phyloP scores from a whole-genome alignment of 2,329 filamentous ascomycete genomes.

The Xylaria sp. region DNA sequence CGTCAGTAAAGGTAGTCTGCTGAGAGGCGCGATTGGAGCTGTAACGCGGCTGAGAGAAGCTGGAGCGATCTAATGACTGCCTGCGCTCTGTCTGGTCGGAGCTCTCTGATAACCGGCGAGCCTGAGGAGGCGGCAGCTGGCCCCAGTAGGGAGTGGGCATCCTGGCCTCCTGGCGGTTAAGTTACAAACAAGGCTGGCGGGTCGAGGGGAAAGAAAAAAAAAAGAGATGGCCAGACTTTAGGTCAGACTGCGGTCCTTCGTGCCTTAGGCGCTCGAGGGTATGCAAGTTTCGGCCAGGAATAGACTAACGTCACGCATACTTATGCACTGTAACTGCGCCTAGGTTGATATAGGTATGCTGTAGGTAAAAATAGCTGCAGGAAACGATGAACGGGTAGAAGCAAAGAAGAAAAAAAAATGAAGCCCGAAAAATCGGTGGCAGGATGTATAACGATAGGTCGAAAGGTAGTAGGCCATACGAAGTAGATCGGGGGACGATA shows the following conservation, averaged over 20 bases:
- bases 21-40: conserved; percentile 63
- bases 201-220: conserved; percentile 13
- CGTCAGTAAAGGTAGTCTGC: conserved; percentile 67
- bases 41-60: conserved; percentile 49
- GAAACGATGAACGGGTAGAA: conserved; percentile 10
- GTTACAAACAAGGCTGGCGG: conserved; percentile 44
- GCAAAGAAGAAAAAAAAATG: not conserved
- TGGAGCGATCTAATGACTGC: conserved; percentile 50
- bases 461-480: conserved; percentile 1
- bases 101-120: conserved; percentile 55
- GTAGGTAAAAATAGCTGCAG: conserved; percentile 27
- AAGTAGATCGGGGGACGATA: conserved; percentile 14
- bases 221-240: conserved; percentile 36
- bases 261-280: conserved; percentile 33
- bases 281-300: conserved; percentile 44
- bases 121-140: conserved; percentile 63
- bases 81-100: conserved; percentile 49
- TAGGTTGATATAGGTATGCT: conserved; percentile 25
- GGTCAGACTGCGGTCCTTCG: conserved; percentile 5
- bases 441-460: conserved; percentile 17
- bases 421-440: conserved; percentile 25
- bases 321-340: conserved; percentile 45
- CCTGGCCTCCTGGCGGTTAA: conserved; percentile 45
- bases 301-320: conserved; percentile 60
- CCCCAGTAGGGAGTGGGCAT: conserved; percentile 69